These are phyloP conservation scores for Abelmoschus esculentus DNA, from an alignment of 345 rosid genomes.

Conservation along the genomic window DNA sequence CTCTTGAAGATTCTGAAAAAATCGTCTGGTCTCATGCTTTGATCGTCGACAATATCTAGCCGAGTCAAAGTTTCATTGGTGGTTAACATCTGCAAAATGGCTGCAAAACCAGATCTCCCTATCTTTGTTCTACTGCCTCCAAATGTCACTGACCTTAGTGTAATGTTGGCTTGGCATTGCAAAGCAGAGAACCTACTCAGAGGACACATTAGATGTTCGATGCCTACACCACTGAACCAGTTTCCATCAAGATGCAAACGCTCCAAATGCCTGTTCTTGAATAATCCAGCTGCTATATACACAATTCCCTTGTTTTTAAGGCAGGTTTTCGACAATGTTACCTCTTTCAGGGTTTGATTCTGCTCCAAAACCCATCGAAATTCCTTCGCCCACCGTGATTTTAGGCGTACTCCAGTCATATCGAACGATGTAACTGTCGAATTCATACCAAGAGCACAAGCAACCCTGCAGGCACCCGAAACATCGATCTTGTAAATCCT, in stretches of 20 bases:
- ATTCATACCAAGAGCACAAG: conserved; percentile 72
- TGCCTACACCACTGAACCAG: conserved; percentile 62
- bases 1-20: conserved; percentile 58
- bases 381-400: conserved; percentile 78
- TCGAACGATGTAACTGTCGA: conserved; percentile 71
- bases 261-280: conserved; percentile 67
- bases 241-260: conserved; percentile 73
- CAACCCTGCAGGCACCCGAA: conserved; percentile 73
- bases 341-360: conserved; percentile 66
- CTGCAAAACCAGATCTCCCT: conserved; percentile 71
- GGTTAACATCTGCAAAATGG: conserved; percentile 68
- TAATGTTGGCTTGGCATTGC: conserved; percentile 78
- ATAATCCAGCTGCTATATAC: conserved; percentile 85
- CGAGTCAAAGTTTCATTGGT: conserved; percentile 60
- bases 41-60: conserved; percentile 64
- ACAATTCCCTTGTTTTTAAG: conserved; percentile 81
- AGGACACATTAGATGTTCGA: conserved; percentile 80
- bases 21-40: conserved; percentile 69
- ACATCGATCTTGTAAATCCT: conserved; percentile 57
- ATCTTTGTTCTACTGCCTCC: conserved; percentile 67
- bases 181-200: conserved; percentile 85
- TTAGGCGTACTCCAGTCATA: conserved; percentile 66
- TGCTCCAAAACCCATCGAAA: conserved; percentile 81
- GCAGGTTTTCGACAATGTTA: conserved; percentile 60
- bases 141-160: conserved; percentile 53